Conservation (phyloP, 1,284 basidiomycete genomes). For the Malassezia globosa region DNA sequence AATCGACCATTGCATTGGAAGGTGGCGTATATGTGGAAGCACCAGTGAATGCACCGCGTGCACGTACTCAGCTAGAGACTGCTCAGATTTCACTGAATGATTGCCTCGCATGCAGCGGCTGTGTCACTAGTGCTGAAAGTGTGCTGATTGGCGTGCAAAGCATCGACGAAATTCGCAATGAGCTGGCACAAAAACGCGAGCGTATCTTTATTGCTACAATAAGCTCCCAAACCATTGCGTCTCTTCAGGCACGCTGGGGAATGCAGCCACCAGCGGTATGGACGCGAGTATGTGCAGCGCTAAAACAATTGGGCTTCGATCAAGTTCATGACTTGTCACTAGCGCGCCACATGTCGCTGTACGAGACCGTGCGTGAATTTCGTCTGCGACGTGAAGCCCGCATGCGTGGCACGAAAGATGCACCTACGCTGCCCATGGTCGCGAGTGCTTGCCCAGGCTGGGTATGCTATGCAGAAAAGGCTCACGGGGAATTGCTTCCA, state of each 20-base stretch:
- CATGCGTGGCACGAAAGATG: constrained; percentile 5
- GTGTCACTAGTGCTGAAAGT: constrained; percentile 94
- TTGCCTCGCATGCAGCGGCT: constrained; percentile 87
- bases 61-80: constrained; percentile 37
- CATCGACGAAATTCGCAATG: constrained; percentile 70
- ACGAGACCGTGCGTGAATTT: constrained; percentile 75
- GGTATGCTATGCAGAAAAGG: constrained; percentile 98
- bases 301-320: constrained; percentile 55
- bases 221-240: constrained; percentile 82
- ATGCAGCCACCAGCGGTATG: constrained; percentile 29
- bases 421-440: constrained; percentile 65
- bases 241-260: constrained; percentile 51
- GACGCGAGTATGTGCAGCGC: constrained; percentile 51
- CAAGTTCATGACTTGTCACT: constrained; percentile 88
- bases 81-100: constrained; percentile 93
- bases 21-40: constrained; percentile 66
- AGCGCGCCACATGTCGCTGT: constrained; percentile 71
- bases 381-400: constrained; percentile 22
- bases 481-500: constrained; percentile 77
- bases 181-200: constrained; percentile 15
- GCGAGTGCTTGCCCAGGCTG: constrained; percentile 95
- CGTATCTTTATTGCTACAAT: constrained; percentile 34
- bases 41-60: constrained; percentile 12
- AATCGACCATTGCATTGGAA: constrained; percentile 79
- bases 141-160: constrained; percentile 95